Evolutionary conservation across 768 basidiomycete species (phyloP).

Genomic region (Serendipita sp.): DNA sequence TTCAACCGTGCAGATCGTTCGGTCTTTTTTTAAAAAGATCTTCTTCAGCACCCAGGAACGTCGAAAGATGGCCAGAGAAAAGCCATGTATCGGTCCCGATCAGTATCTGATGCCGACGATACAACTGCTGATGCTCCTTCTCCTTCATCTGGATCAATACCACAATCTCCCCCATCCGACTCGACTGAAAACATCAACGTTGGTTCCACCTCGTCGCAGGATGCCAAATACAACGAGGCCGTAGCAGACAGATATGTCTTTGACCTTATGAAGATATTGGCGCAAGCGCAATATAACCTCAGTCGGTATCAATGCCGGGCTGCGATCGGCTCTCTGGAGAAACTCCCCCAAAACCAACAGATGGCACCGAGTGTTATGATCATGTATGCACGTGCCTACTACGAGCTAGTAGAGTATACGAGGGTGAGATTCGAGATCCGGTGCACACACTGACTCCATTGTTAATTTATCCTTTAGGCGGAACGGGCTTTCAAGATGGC

Average conservation of each 20-base stretch:
- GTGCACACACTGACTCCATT: not conserved
- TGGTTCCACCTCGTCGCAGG: not conserved
- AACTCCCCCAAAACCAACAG: conserved; percentile 57
- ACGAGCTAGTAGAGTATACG: conserved; percentile 77
- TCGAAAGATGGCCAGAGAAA: conserved; percentile 41
- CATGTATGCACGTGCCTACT: conserved; percentile 74
- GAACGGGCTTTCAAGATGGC: conserved; percentile 76
- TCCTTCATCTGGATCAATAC: conserved; percentile 41
- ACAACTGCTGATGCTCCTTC: conserved; percentile 32
- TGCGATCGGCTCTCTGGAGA: conserved; percentile 61
- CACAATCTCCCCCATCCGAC: conserved; percentile 47
- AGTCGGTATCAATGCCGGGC: conserved; percentile 58
- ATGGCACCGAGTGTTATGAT: conserved; percentile 61
- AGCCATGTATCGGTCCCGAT: conserved; percentile 38
- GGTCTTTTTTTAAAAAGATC: not conserved
- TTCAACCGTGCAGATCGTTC: conserved; percentile 3
- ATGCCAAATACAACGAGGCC: not conserved
- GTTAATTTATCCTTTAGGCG: conserved; percentile 34
- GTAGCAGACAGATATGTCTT: conserved; percentile 37
- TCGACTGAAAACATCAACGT: conserved; percentile 4
- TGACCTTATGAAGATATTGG: conserved; percentile 65
- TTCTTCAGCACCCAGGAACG: conserved; percentile 21
- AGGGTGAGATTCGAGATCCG: conserved; percentile 36
- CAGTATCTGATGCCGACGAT: conserved; percentile 57
- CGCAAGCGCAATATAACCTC: conserved; percentile 56